Evolutionary conservation across 805 yeast species (phyloP).

Genomic region (Wickerhamiella musiphila): DNA sequence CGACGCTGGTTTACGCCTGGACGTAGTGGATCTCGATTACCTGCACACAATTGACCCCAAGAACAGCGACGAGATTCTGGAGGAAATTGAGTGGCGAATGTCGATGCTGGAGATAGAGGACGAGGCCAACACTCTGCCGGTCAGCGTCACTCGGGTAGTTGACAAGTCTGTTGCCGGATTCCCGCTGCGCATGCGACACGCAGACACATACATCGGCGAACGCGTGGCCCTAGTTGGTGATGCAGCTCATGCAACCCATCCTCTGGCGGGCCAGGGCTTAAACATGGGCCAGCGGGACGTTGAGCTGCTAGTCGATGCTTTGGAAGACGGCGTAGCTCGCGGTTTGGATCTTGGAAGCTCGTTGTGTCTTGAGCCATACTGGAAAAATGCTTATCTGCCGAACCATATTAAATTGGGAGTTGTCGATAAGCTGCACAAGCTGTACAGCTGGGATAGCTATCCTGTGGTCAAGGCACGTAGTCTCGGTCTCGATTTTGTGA

Average conservation of each 20-base stretch:
- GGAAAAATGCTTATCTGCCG: slow-evolving; percentile 61
- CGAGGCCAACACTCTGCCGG: slow-evolving; percentile 41
- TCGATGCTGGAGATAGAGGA: slow-evolving; percentile 26
- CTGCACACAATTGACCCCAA: slow-evolving; percentile 30
- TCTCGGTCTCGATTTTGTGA: slow-evolving; percentile 54
- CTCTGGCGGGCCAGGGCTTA: slow-evolving; percentile 93
- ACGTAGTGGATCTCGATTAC: slow-evolving; percentile 57
- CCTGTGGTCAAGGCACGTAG: slow-evolving; percentile 67
- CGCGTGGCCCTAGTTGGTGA: slow-evolving; percentile 91
- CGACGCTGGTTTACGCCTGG: slow-evolving; percentile 75
- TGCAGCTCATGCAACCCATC: slow-evolving; percentile 96
- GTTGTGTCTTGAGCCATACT: slow-evolving; percentile 71
- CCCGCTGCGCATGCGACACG: slow-evolving; percentile 77
- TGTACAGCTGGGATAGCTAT: slow-evolving; percentile 53
- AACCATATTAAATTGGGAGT: slow-evolving; percentile 74
- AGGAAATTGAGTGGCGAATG: slow-evolving; percentile 62
- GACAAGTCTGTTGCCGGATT: slow-evolving; percentile 64
- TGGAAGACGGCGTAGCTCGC: slow-evolving; percentile 52
- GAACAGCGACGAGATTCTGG: slow-evolving; percentile 30
- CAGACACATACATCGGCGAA: slow-evolving; percentile 71
- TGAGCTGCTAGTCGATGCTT: slow-evolving; percentile 43
- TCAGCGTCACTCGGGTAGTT: slow-evolving; percentile 41
- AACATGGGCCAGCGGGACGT: slow-evolving; percentile 97
- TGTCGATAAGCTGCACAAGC: slow-evolving; percentile 80
- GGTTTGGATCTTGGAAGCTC: slow-evolving; percentile 81